phyloP scores from a whole-genome alignment of 495 filamentous ascomycete species.

The Niebla homalea region DNA sequence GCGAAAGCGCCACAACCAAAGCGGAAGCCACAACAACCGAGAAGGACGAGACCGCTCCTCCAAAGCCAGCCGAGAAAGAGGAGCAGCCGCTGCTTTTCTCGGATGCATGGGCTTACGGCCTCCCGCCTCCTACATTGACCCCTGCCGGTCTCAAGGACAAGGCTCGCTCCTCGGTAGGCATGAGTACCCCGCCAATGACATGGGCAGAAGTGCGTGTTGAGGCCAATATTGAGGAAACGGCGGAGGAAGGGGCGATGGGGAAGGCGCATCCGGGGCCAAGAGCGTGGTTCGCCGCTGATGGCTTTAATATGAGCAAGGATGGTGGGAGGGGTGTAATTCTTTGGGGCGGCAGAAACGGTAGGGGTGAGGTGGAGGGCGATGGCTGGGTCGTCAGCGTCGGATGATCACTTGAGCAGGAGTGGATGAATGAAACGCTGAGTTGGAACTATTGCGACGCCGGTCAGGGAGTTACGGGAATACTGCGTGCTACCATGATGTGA shows the following conservation, averaged over 20 bases:
- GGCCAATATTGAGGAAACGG: slow-evolving; percentile 25
- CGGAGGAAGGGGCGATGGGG: slow-evolving; percentile 18
- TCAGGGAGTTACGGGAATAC: too few species aligned
- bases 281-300: slow-evolving; percentile 26
- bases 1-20: slow-evolving; percentile 15
- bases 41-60: not conserved
- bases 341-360: slow-evolving; percentile 39
- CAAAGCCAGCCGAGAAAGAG: not conserved
- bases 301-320: slow-evolving; percentile 14
- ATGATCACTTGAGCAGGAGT: too few species aligned
- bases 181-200: slow-evolving; percentile 25
- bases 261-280: slow-evolving; percentile 42
- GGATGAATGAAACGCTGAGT: too few species aligned
- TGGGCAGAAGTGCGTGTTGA: slow-evolving; percentile 38
- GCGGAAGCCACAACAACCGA: not conserved
- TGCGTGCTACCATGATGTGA: too few species aligned
- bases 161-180: slow-evolving; percentile 29
- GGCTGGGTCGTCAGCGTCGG: slow-evolving; percentile 34
- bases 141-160: slow-evolving; percentile 38
- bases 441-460: too few species aligned
- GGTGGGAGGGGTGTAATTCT: slow-evolving; percentile 32
- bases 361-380: slow-evolving; percentile 35
- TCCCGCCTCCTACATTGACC: slow-evolving; percentile 28
- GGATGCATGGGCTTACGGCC: slow-evolving; percentile 40
- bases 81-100: slow-evolving; percentile 12